Conservation (phyloP, 106 monocot genomes). For the Phalaenopsis equestris region DNA sequence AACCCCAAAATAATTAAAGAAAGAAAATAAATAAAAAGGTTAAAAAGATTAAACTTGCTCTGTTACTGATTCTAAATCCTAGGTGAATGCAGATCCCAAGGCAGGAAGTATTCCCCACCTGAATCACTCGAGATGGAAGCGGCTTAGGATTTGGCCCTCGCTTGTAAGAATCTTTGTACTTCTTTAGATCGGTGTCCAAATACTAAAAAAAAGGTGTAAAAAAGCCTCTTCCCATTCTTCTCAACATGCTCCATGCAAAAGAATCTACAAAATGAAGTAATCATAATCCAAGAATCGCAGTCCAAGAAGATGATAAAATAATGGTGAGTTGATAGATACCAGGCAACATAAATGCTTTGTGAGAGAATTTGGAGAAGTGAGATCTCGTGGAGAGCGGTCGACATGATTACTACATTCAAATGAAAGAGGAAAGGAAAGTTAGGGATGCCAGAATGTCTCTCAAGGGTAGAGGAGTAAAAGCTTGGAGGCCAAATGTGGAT, state of each 20-base stretch:
- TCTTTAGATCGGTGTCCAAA: conserved; percentile 95
- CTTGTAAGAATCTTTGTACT: conserved; percentile 64
- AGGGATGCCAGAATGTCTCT: too few relatives aligned
- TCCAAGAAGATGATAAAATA: too few relatives aligned
- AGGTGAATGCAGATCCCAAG: background rate
- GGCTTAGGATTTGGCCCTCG: conserved; percentile 63
- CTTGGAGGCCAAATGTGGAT: too few relatives aligned
- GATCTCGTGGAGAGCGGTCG: conserved; percentile 95
- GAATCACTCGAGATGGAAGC: conserved; percentile 44
- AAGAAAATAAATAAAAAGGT: background rate
- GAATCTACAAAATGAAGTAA: conserved; percentile 34
- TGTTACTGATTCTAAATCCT: background rate
- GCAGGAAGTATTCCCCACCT: conserved; percentile 24
- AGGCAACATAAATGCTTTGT: conserved; percentile 75
- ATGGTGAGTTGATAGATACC: conserved; percentile 18
- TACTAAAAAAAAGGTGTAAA: conserved; percentile 97
- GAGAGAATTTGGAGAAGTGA: conserved; percentile 91
- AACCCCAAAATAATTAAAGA: too few relatives aligned
- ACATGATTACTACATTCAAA: too few relatives aligned
- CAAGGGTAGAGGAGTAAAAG: too few relatives aligned
- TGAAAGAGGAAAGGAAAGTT: too few relatives aligned
- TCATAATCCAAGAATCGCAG: background rate
- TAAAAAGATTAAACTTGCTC: background rate
- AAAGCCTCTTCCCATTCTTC: conserved; percentile 75
- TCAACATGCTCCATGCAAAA: conserved; percentile 79